Evolutionary conservation across 768 basidiomycete genomes (phyloP), one percentile per base, ranked within the genome.

Genomic region (Amanita fuliginea): DNA sequence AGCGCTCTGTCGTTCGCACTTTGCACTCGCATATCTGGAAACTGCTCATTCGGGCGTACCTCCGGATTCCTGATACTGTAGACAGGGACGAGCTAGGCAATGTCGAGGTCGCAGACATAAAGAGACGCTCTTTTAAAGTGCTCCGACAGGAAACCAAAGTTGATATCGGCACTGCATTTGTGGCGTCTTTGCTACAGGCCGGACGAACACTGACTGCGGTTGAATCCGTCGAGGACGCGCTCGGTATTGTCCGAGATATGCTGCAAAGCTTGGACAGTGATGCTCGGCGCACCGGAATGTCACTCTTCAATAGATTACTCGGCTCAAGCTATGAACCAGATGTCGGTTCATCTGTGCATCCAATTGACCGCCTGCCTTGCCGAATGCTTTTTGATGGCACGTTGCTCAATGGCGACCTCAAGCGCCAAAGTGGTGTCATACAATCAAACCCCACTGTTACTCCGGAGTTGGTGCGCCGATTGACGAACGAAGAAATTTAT

Each of bases 31-130:
- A 68, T 32, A 60, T 74, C 18, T 83, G 80, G 80, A 67, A 64
- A 46, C 69, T 74, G 46, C 63, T 81, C 22, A 61, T 81, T 18
- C 82, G 81, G 80, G 70, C 73, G 1, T 80, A 74, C 51, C 61
- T 69, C 16, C 68, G 67, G 14, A 56, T 80, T 41, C 65, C 67
- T 10, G 21, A 16, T 8, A 18, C 54, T 10, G 57, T 55, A 13
- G 48, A 53, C 2, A 46, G 56, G 10, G 58, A 65, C 3, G 49
- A 60, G 9, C 11, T 52, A 21, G 18, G 19, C 14, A 39, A 13
- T 28, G 47, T 51, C 33, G 45, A 32, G 22, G n/a, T 19, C 19
- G 13, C 14, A 18, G 57, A 61, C 2, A 55, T 55, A 1, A 63
- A 59, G 34, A 53, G 57, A 40, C 62, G 59, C 0, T 69, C 70